A percentile compares a stretch with the other conserved stretches of the same genome.
phyloP scores from a whole-genome alignment of 2,329 filamentous ascomycete species.

The Sarocladiaceae sp. region DNA sequence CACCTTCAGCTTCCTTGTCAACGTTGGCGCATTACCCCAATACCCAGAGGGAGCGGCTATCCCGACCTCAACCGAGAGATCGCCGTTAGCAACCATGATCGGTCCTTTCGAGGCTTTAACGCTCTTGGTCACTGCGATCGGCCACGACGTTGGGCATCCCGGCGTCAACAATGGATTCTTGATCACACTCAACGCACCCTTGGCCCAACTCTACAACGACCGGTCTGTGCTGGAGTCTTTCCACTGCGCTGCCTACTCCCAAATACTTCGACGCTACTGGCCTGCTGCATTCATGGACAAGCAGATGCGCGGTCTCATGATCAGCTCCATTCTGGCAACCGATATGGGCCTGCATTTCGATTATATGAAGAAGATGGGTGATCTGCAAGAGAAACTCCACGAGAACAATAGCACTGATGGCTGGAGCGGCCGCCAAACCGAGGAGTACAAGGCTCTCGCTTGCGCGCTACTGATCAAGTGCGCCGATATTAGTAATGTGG shows the following conservation, averaged over 20 bases:
- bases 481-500: constrained; percentile 97
- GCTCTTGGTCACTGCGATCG: constrained; percentile 89
- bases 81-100: constrained; percentile 68
- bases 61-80: constrained; percentile 35
- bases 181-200: constrained; percentile 80
- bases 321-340: constrained; percentile 93
- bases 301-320: constrained; percentile 83
- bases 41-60: constrained; percentile 43
- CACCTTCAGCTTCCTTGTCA: constrained; percentile 81
- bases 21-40: constrained; percentile 66
- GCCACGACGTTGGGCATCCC: constrained; percentile 94
- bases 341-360: constrained; percentile 97
- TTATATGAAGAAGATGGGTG: constrained; percentile 86
- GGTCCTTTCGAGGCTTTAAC: constrained; percentile 82
- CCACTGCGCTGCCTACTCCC: constrained; percentile 93
- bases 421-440: constrained; percentile 70
- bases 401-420: constrained; percentile 59
- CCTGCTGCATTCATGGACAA: constrained; percentile 71
- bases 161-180: constrained; percentile 98
- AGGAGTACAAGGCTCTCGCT: constrained; percentile 72
- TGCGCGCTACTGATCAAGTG: constrained; percentile 95
- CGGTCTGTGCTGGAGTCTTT: constrained; percentile 95
- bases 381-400: constrained; percentile 70
- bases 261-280: constrained; percentile 91
- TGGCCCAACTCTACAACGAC: constrained; percentile 95